Base-by-base conservation (phyloP, 805 yeast genomes). In the Zygosaccharomyces bisporus region DNA sequence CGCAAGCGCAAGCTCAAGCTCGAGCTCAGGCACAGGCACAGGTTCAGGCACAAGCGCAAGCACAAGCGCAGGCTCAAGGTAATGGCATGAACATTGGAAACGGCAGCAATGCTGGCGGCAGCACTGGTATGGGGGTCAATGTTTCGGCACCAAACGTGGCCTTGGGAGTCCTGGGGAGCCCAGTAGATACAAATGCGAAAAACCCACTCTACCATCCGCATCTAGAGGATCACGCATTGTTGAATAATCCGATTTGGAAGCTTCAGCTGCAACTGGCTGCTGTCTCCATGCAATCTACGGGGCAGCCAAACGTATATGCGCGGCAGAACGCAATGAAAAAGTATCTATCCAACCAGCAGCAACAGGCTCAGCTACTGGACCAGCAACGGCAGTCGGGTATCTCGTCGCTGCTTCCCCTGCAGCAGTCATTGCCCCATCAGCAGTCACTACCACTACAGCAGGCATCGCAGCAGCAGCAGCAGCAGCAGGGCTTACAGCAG, bases 311-410 rank as follows among this genome's bases (percentile, higher is more conserved):
- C 41, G 61, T 61, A 6, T 65, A 65, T 48, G 69, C 69, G 3
- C 58, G 68, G 35, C 68, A 65, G 51, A 64, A 63, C 49, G 68
- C 67, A 1, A 63, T 65, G 63, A 62, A 65, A 43, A 60, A 62
- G 46, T 62, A 60, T 34, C 33, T 63, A 24, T 55, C 56, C 3
- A 57, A 51, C 40, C 64, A 61, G 35, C 58, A 53, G 31, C 46
- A 44, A 13, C 51, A 44, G 29, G 44, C 32, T 17, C 52, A 43
- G 31, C 51, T 41, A 23, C 49, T 44, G 30, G 49, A 41, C 23
- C 53, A 47, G 20, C 53, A 32, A 25, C 39, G 32, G 24, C 51
- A 16, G 50, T 43, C 39, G 16, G 42, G 45, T 13, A 20, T 30
- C 14, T 20, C 39, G 18, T 18, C 33, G 3, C 36, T 30, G 12